These are phyloP conservation scores for Dactylis glomerata DNA, from an alignment of 176 grass and related monocot species.

Conservation along the genomic window DNA sequence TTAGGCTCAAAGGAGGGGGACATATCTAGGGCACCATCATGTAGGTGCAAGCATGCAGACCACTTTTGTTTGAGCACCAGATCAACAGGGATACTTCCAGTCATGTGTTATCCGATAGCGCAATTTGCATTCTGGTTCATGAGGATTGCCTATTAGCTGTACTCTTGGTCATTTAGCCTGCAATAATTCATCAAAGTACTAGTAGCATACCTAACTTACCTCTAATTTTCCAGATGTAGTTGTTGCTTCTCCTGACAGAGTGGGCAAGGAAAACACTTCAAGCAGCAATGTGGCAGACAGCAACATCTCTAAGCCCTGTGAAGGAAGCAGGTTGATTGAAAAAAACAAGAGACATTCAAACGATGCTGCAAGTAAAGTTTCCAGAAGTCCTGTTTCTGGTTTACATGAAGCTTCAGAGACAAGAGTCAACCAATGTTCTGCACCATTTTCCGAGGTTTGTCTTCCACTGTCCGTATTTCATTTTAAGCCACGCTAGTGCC, in stretches of 20 bases:
- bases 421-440: not conserved
- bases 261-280: constrained; percentile 19
- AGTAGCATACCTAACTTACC: not conserved
- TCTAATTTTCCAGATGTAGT: constrained; percentile 15
- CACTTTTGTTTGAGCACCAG: not conserved
- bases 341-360: constrained; percentile 1
- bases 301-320: not conserved
- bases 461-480: not conserved
- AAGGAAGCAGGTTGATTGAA: not conserved
- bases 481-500: not conserved
- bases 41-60: not conserved
- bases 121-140: not conserved
- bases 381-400: not conserved
- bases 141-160: not conserved
- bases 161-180: not conserved
- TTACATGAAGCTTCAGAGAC: constrained; percentile 9
- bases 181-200: not conserved
- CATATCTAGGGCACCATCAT: not conserved
- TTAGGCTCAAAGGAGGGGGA: not conserved
- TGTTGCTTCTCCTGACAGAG: constrained; percentile 7
- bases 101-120: not conserved
- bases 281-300: not conserved
- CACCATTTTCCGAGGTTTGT: constrained; percentile 22
- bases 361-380: not conserved
- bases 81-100: not conserved